Percentiles rank a stretch among this genome's conserved stretches.
These are phyloP conservation scores for Scedosporium apiospermum DNA, from an alignment of 2,329 filamentous ascomycete species.

Conservation along the genomic window DNA sequence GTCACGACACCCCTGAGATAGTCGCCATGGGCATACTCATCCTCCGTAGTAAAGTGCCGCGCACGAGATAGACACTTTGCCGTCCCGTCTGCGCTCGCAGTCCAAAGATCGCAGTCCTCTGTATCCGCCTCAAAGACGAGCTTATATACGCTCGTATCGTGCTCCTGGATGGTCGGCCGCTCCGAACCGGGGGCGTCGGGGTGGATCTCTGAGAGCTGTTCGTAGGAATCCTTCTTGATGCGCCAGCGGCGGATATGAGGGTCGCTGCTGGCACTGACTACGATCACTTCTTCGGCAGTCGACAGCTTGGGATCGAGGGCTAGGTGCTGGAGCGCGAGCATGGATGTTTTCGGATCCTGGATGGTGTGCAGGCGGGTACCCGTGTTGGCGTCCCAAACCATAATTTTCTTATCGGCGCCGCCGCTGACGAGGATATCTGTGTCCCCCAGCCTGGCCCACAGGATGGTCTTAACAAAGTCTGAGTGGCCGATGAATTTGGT, in stretches of 20 bases:
- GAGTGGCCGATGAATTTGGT: constrained; percentile 64
- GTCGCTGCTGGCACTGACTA: constrained; percentile 76
- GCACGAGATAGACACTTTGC: constrained; percentile 67
- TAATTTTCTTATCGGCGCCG: constrained; percentile 67
- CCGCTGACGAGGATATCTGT: constrained; percentile 62
- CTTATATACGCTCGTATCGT: constrained; percentile 86
- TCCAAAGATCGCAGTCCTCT: constrained; percentile 73
- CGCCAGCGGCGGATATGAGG: constrained; percentile 72
- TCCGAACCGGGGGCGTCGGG: constrained; percentile 28
- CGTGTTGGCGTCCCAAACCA: constrained; percentile 70
- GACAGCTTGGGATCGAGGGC: constrained; percentile 60
- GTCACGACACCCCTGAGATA: constrained; percentile 80
- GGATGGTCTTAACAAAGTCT: constrained; percentile 84
- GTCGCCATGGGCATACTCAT: constrained; percentile 70
- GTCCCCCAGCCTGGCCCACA: constrained; percentile 50
- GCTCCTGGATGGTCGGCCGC: constrained; percentile 55
- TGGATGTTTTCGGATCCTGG: constrained; percentile 59
- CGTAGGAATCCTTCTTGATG: constrained; percentile 41
- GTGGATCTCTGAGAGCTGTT: constrained; percentile 42
- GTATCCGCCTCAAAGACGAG: constrained; percentile 58
- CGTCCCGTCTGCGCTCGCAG: constrained; percentile 83
- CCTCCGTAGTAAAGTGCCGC: constrained; percentile 60
- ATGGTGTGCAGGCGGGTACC: constrained; percentile 64
- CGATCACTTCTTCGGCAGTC: constrained; percentile 35
- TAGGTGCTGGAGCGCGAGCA: constrained; percentile 74